Evolutionary conservation across 495 filamentous ascomycete genomes (phyloP).

Genomic region (Daldinia caldariorum): DNA sequence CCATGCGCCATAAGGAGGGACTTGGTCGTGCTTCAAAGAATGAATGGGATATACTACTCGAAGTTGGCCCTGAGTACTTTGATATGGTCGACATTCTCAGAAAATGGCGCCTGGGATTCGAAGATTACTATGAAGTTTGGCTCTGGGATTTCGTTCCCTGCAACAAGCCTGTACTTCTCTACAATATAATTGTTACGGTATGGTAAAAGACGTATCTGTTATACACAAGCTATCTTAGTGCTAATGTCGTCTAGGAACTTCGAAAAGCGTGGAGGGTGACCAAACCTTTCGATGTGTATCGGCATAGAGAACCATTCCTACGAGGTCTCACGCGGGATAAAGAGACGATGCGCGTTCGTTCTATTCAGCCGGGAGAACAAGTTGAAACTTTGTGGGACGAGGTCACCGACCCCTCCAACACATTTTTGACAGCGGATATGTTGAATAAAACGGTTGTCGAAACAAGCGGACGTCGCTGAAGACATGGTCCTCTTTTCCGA

Average conservation of each 20-base stretch:
- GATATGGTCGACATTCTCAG: conserved; percentile 51
- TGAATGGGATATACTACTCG: conserved; percentile 51
- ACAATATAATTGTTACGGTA: conserved; percentile 49
- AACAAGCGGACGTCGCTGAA: conserved; percentile 53
- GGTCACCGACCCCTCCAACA: conserved; percentile 41
- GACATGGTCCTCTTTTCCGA: conserved; percentile 60
- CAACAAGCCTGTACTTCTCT: conserved; percentile 32
- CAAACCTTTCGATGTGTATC: conserved; percentile 46
- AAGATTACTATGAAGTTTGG: conserved; percentile 62
- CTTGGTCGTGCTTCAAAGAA: conserved; percentile 56
- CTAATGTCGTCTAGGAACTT: conserved; percentile 46
- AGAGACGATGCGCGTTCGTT: conserved; percentile 52
- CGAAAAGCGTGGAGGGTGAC: conserved; percentile 52
- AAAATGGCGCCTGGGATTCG: conserved; percentile 59
- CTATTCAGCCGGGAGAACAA: conserved; percentile 54
- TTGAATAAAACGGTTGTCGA: conserved; percentile 28
- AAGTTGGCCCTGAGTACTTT: conserved; percentile 55
- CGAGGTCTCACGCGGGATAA: conserved; percentile 52
- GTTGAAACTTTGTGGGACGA: conserved; percentile 53
- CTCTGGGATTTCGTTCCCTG: conserved; percentile 61
- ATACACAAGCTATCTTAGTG: not conserved
- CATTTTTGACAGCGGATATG: conserved; percentile 37
- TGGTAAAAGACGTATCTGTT: not conserved
- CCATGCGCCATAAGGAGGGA: conserved; percentile 55
- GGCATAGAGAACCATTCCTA: conserved; percentile 50